Evolutionary conservation across 2,329 filamentous ascomycete species (phyloP).

Genomic region (Fusarium incarnatum): DNA sequence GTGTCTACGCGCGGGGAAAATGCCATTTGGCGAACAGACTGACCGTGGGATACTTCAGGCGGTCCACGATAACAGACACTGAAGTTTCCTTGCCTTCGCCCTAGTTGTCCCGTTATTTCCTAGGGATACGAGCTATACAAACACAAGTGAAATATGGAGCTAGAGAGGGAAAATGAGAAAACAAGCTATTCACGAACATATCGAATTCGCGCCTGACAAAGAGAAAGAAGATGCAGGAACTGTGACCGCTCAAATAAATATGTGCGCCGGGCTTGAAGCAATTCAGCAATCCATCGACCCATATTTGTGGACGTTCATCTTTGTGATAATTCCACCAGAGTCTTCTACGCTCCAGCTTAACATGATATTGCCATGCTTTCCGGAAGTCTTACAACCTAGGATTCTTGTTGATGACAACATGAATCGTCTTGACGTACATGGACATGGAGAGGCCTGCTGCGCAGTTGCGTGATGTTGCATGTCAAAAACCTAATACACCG

Average conservation of each 20-base stretch:
- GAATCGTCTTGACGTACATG: not conserved
- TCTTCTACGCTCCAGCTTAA: not conserved
- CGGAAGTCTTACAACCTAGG: not conserved
- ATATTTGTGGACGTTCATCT: conserved; percentile 3
- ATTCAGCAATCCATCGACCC: not conserved
- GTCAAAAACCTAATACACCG: not conserved
- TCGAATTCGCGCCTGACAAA: not conserved
- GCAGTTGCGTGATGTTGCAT: not conserved
- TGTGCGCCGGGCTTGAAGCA: not conserved
- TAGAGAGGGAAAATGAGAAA: conserved; percentile 7
- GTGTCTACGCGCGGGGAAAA: not conserved
- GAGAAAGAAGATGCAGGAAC: not conserved
- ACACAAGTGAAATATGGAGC: conserved; percentile 13
- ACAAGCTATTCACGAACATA: conserved; percentile 1
- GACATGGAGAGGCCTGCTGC: not conserved
- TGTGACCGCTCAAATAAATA: not conserved
- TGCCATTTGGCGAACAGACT: conserved; percentile 37
- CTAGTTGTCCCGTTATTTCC: conserved; percentile 22
- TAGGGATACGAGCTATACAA: conserved; percentile 5
- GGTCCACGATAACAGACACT: conserved; percentile 22
- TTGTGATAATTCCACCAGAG: not conserved
- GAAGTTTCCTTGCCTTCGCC: conserved; percentile 31
- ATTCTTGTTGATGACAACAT: not conserved
- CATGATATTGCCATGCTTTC: not conserved
- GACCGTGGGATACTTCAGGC: conserved; percentile 31